Percentiles rank a stretch among this genome's conserved stretches.
phyloP scores from a whole-genome alignment of 345 rosid species.

The Brassica napus region DNA sequence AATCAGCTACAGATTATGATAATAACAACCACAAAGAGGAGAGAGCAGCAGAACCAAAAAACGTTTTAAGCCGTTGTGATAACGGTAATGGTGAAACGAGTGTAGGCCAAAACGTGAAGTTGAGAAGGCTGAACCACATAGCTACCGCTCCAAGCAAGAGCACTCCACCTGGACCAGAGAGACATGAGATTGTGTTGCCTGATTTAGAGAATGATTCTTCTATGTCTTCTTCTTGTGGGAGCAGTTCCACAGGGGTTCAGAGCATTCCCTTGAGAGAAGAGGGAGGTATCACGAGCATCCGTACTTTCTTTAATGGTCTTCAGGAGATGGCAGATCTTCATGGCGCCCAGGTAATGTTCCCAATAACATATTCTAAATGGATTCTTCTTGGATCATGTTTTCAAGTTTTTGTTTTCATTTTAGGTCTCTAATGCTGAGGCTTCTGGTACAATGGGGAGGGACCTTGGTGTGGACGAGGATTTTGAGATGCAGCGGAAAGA shows the following conservation, averaged over 20 bases:
- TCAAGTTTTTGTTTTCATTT: conserved; percentile 2
- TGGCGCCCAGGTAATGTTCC: conserved; percentile 23
- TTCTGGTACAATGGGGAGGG: conserved; percentile 23
- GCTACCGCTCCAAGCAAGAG: conserved; percentile 42
- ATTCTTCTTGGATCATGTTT: background rate
- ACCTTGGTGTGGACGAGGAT: too few relatives aligned
- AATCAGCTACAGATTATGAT: conserved; percentile 14
- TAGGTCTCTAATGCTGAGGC: conserved; percentile 8
- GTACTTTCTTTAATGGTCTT: conserved; percentile 74
- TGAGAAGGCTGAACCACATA: conserved; percentile 38
- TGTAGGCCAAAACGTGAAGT: conserved; percentile 47
- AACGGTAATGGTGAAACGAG: too few relatives aligned
- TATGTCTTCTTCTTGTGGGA: conserved; percentile 60
- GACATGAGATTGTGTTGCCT: conserved; percentile 54
- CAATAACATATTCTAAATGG: background rate
- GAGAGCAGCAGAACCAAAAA: conserved; percentile 12
- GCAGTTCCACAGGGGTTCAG: conserved; percentile 64
- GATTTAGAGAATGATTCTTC: conserved; percentile 60
- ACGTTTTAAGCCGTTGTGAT: background rate
- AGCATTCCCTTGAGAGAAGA: conserved; percentile 38
- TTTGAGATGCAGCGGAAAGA: too few relatives aligned
- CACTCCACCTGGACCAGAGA: conserved; percentile 60
- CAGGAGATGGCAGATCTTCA: conserved; percentile 61
- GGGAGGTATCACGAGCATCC: conserved; percentile 72
- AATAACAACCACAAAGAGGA: conserved; percentile 44